A percentile compares a stretch with the other conserved stretches of the same genome.
Evolutionary conservation across 228 moss, liverwort and hornwort genomes (phyloP).

Genomic region (Sphagnum fallax): DNA sequence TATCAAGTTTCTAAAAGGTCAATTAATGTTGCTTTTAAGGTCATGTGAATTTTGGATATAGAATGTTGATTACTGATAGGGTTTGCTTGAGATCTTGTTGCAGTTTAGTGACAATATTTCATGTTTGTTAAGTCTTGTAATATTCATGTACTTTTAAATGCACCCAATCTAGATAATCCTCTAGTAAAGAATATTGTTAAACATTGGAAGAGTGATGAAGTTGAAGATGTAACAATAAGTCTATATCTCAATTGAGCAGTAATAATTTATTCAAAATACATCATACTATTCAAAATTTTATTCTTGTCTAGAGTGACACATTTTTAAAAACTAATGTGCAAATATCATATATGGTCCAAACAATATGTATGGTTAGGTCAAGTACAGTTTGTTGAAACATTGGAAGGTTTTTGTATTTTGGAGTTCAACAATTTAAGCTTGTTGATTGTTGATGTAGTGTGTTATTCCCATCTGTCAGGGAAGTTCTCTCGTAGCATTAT

Average conservation of each 20-base stretch:
- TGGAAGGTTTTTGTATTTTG: background rate
- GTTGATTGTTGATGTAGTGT: background rate
- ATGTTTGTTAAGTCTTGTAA: constrained; percentile 14
- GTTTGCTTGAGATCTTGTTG: background rate
- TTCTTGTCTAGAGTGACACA: background rate
- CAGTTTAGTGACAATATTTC: background rate
- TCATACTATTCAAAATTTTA: background rate
- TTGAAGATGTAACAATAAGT: constrained; percentile 89
- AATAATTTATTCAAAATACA: background rate
- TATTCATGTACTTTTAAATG: constrained; percentile 97
- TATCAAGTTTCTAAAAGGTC: too few species aligned
- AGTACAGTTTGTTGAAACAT: background rate
- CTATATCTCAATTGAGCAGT: background rate
- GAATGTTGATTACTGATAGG: too few species aligned
- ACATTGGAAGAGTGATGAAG: constrained; percentile 94
- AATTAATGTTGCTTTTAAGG: too few species aligned
- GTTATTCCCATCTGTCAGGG: background rate
- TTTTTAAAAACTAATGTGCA: background rate
- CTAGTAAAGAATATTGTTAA: constrained; percentile 92
- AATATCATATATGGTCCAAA: background rate
- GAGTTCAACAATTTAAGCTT: background rate
- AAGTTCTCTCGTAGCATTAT: background rate
- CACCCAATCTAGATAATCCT: constrained; percentile 91
- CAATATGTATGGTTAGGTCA: background rate
- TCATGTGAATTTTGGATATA: too few species aligned